Conservation (phyloP, 345 rosid genomes). For the Carallia brachiata region DNA sequence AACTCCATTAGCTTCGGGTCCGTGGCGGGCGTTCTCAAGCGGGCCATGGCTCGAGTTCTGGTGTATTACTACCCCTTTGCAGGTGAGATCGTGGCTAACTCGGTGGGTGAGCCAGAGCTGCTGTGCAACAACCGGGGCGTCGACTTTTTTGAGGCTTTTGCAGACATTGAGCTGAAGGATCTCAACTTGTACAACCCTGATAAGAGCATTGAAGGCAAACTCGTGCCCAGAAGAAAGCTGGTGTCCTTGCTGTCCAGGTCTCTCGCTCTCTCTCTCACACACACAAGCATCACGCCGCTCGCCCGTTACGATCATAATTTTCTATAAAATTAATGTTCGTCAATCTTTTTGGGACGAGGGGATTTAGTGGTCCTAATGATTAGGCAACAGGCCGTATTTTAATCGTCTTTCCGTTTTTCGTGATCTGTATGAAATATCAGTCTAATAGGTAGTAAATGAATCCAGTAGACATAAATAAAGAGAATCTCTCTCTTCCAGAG, state of each 20-base stretch:
- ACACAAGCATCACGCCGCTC: too few species aligned
- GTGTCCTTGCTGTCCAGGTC: constrained; percentile 78
- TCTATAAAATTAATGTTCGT: too few species aligned
- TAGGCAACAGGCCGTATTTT: too few species aligned
- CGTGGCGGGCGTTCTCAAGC: constrained; percentile 44
- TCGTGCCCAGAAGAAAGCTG: constrained; percentile 57
- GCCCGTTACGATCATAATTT: too few species aligned
- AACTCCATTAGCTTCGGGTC: constrained; percentile 16
- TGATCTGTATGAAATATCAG: too few species aligned
- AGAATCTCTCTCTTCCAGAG: too few species aligned
- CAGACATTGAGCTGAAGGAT: constrained; percentile 47
- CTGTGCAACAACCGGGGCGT: constrained; percentile 85
- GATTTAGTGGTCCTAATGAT: too few species aligned
- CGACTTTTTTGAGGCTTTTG: constrained; percentile 61
- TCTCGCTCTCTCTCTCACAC: not conserved
- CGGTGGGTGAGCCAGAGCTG: constrained; percentile 72
- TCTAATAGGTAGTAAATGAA: too few species aligned
- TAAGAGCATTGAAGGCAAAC: constrained; percentile 53
- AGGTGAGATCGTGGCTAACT: constrained; percentile 60
- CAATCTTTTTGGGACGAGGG: too few species aligned
- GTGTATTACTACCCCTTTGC: constrained; percentile 69
- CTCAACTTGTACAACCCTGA: constrained; percentile 73
- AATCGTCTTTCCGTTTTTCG: too few species aligned
- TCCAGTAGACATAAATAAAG: too few species aligned
- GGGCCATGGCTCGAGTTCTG: constrained; percentile 59